These are phyloP conservation scores for Colletotrichum lindemuthianum DNA, from an alignment of 2,329 filamentous ascomycete genomes.

Conservation along the genomic window DNA sequence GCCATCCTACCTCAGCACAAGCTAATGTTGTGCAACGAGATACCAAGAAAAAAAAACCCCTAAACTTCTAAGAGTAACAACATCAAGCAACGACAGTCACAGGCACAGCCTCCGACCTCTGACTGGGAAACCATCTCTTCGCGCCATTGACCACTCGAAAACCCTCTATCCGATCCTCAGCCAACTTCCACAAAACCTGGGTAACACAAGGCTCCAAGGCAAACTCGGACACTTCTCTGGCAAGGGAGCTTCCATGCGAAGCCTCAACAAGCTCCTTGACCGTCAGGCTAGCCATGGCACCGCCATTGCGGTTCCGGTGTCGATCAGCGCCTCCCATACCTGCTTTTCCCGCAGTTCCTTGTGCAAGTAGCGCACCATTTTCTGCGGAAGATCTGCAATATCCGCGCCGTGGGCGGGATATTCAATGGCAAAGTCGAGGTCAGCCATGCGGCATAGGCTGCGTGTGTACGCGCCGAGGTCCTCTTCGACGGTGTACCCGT, in stretches of 20 bases:
- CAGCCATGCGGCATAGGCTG: constrained; percentile 69
- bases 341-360: background rate
- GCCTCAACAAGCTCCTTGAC: background rate
- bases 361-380: constrained; percentile 27
- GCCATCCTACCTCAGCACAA: too few species aligned
- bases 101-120: too few species aligned
- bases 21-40: too few species aligned
- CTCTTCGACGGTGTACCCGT: constrained; percentile 79
- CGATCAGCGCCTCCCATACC: background rate
- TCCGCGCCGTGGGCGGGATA: constrained; percentile 74
- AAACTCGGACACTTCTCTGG: too few species aligned
- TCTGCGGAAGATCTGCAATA: constrained; percentile 57
- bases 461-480: constrained; percentile 70
- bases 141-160: too few species aligned
- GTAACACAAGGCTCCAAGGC: too few species aligned
- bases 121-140: too few species aligned
- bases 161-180: too few species aligned
- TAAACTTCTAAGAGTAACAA: too few species aligned
- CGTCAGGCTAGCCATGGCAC: background rate
- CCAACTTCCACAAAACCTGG: too few species aligned
- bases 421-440: constrained; percentile 53
- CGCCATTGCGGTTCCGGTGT: background rate
- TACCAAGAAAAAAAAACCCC: too few species aligned
- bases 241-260: background rate
- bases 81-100: too few species aligned